Evolutionary conservation across 2,329 filamentous ascomycete genomes (phyloP), one percentile per base, ranked within the genome.

Genomic region (Pyrenophora teres): DNA sequence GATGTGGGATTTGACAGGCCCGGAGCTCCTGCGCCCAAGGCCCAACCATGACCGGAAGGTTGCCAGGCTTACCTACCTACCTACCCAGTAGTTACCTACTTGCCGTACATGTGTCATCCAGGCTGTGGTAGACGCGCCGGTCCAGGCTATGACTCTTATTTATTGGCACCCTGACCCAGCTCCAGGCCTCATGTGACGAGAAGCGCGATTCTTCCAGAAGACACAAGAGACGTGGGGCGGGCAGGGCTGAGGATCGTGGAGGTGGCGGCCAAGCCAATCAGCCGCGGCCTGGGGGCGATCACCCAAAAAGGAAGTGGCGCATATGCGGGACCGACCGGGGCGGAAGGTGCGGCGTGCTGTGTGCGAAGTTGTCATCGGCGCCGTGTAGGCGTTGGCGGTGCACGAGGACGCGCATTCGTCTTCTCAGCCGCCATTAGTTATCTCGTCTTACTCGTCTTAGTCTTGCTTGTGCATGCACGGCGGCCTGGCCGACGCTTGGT

Each of bases 391-490:
- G 19, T 21, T 21, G 19, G 1, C 19, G 19, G 19, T 21, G 19
- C 19, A 21, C 3, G 19, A 46, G 37, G 45, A 40, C 46, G 32
- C 33, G 46, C 46, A 50, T 21, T 42, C 21, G 23, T 44, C n/a
- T 16, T 36, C 42, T 46, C 48, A 46, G 30, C 41, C 41, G 48
- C 48, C 19, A 50, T 40, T n/a, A n/a, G n/a, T n/a, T 16, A 48
- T 41, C 38, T 19, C 27, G 27, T 30, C 25, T 9, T 30, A 30
- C n/a, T 12, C 6, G 42, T 46, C 48, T 23, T 31, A 46, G 45
- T 37, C 40, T 54, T 63, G 52, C 56, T 52, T 58, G 27, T 30
- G 27, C 27, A 30, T 30, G 10, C 27, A 30, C 10, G 2, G 27
- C 27, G 27, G 27, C 27, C 27, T 30, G 27, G 27, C 8, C 7